These are phyloP conservation scores for Trifolium dubium DNA, from an alignment of 306 rosid species.

Conservation along the genomic window DNA sequence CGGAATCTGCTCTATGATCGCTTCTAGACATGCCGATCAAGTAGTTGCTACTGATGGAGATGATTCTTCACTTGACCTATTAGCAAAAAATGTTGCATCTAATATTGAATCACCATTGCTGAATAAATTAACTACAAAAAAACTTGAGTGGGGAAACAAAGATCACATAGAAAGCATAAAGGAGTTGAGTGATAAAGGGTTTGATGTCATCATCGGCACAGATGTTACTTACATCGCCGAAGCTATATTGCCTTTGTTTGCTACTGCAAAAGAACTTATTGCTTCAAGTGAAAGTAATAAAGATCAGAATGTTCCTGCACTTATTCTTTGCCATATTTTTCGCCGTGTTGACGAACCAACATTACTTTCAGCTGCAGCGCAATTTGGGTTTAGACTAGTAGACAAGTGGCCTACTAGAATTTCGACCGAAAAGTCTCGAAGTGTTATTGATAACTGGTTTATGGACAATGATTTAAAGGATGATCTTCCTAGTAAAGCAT, in stretches of 20 bases:
- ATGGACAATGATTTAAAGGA: conserved; percentile 47
- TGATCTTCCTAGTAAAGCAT: conserved; percentile 61
- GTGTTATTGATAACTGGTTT: conserved; percentile 68
- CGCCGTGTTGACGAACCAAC: conserved; percentile 82
- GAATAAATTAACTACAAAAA: conserved; percentile 54
- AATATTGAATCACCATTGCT: conserved; percentile 58
- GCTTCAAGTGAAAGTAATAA: conserved; percentile 43
- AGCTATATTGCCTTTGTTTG: conserved; percentile 80
- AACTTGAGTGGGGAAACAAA: conserved; percentile 75
- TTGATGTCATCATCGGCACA: conserved; percentile 82
- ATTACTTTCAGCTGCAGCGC: conserved; percentile 66
- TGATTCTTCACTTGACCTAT: conserved; percentile 63
- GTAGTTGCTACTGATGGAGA: conserved; percentile 92
- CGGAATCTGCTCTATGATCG: conserved; percentile 88
- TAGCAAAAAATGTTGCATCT: conserved; percentile 61
- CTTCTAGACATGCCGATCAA: conserved; percentile 59
- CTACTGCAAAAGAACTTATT: conserved; percentile 73
- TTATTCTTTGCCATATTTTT: conserved; percentile 78
- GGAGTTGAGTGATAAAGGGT: conserved; percentile 57
- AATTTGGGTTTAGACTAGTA: conserved; percentile 65
- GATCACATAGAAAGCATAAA: conserved; percentile 69
- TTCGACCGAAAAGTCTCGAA: conserved; percentile 39
- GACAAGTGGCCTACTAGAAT: conserved; percentile 71
- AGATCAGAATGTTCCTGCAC: conserved; percentile 46
- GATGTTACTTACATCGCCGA: conserved; percentile 83